A percentile compares a stretch with the other conserved stretches of the same genome.
phyloP scores from a whole-genome alignment of 2,329 filamentous ascomycete species.

The Penicillium janthinellum region DNA sequence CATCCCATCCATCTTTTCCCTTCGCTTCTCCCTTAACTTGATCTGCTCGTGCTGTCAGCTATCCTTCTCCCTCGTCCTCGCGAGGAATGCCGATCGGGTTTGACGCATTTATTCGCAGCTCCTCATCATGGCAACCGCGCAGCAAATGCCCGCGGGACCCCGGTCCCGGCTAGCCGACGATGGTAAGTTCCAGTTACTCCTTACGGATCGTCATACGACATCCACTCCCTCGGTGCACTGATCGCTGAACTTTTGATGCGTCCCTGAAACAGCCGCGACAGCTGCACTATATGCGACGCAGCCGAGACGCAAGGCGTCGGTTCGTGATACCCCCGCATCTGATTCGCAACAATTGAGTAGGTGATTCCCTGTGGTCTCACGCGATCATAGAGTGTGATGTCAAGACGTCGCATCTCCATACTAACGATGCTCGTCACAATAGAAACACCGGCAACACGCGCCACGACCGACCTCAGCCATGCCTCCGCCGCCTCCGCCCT shows the following conservation, averaged over 20 bases:
- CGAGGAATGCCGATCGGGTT: slow-evolving; percentile 11
- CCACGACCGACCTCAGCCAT: slow-evolving; percentile 60
- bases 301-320: slow-evolving; percentile 37
- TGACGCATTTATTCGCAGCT: slow-evolving; percentile 10
- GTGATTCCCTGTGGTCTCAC: slow-evolving; percentile 4
- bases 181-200: slow-evolving; percentile 27
- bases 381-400: neutral
- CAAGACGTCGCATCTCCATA: neutral
- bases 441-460: slow-evolving; percentile 45
- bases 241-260: slow-evolving; percentile 15
- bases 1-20: slow-evolving; percentile 22
- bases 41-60: neutral
- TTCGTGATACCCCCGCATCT: slow-evolving; percentile 23
- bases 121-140: slow-evolving; percentile 33
- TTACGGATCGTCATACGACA: slow-evolving; percentile 12
- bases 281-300: slow-evolving; percentile 61
- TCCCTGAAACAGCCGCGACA: slow-evolving; percentile 53
- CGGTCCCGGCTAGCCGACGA: slow-evolving; percentile 38
- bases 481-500: slow-evolving; percentile 73
- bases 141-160: slow-evolving; percentile 30
- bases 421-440: slow-evolving; percentile 9
- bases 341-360: slow-evolving; percentile 29
- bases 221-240: slow-evolving; percentile 1
- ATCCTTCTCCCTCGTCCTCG: neutral
- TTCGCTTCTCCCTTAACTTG: neutral